phyloP scores from a whole-genome alignment of 331 rosid genomes.

The Saraca asoca region DNA sequence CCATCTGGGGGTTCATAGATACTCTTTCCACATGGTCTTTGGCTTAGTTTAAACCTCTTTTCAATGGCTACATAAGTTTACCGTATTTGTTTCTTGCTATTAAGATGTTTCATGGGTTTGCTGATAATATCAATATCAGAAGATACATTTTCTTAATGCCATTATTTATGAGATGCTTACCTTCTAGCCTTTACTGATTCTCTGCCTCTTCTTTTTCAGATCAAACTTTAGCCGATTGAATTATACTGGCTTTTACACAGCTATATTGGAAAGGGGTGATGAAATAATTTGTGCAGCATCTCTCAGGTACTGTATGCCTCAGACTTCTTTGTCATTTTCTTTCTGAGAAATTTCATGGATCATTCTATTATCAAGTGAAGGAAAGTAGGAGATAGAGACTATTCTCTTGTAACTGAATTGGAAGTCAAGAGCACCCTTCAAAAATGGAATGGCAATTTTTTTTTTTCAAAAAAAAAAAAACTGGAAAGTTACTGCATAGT shows the following conservation, averaged over 20 bases:
- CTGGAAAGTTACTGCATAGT: too few species aligned
- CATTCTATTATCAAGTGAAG: neutral
- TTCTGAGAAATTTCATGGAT: neutral
- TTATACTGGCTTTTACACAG: constrained; percentile 87
- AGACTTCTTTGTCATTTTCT: neutral
- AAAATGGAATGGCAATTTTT: too few species aligned
- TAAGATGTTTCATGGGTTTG: neutral
- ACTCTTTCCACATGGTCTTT: neutral
- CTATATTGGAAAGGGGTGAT: constrained; percentile 92
- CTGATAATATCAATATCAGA: constrained; percentile 18
- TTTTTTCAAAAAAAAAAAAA: too few species aligned
- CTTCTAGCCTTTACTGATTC: constrained; percentile 18
- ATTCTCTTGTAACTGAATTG: too few species aligned
- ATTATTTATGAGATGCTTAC: constrained; percentile 26
- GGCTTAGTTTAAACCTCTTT: constrained; percentile 19
- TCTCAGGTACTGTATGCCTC: constrained; percentile 60
- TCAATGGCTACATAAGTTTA: neutral
- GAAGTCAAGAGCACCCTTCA: too few species aligned
- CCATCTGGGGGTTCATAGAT: neutral
- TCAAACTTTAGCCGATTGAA: constrained; percentile 91
- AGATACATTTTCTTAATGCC: constrained; percentile 3
- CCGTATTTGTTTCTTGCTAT: constrained; percentile 16
- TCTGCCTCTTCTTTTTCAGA: constrained; percentile 45
- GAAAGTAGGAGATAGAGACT: neutral
- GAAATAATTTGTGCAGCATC: constrained; percentile 93